A percentile compares a stretch with the other conserved stretches of the same genome.
phyloP scores from a whole-genome alignment of 495 filamentous ascomycete genomes.

The Penicillium coffeae region DNA sequence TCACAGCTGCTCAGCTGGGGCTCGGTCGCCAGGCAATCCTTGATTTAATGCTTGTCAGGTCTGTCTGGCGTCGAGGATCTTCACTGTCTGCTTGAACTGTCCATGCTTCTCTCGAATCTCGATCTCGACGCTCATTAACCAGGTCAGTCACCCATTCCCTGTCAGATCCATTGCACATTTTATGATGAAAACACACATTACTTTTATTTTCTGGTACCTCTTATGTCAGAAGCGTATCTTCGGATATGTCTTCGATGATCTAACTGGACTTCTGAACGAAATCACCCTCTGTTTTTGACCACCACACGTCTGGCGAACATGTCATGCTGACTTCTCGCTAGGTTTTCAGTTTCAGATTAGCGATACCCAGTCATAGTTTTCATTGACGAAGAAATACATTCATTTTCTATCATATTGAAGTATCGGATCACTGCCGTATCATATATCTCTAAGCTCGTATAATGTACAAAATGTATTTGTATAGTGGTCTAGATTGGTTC shows the following conservation, averaged over 20 bases:
- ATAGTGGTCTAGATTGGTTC: no score
- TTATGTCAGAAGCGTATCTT: constrained; percentile 52
- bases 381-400: no score
- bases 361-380: no score
- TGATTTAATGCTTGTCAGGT: constrained; percentile 1
- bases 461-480: constrained; percentile 3
- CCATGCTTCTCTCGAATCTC: no score
- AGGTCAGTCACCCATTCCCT: constrained; percentile 26
- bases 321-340: constrained; percentile 23
- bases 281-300: constrained; percentile 8
- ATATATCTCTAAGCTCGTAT: background rate
- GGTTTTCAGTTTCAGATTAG: no score
- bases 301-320: constrained; percentile 8
- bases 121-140: background rate
- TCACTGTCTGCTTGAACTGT: background rate
- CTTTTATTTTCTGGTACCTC: constrained; percentile 61
- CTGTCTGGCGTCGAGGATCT: background rate
- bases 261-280: constrained; percentile 59
- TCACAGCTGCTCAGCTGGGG: background rate
- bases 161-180: constrained; percentile 2
- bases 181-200: constrained; percentile 48
- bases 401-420: background rate
- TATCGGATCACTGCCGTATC: no score
- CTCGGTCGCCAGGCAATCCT: background rate
- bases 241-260: constrained; percentile 52